phyloP scores from a whole-genome alignment of 352 stramenopile species.

The Phytophthora hybrid region DNA sequence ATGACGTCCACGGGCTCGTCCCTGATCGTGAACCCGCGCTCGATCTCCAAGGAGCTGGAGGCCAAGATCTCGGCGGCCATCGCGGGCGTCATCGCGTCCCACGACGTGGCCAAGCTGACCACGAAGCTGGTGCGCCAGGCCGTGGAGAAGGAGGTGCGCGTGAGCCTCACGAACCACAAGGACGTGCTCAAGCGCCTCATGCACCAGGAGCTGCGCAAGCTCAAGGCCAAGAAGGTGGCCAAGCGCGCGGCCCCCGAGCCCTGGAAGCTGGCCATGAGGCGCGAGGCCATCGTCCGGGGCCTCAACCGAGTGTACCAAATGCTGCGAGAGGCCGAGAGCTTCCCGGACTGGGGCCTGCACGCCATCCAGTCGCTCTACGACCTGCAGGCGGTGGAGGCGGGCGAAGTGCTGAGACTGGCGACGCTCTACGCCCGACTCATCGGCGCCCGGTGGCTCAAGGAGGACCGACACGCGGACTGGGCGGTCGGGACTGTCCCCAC shows the following conservation, averaged over 20 bases:
- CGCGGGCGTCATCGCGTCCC: constrained; percentile 65
- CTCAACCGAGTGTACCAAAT: constrained; percentile 54
- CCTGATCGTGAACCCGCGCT: constrained; percentile 75
- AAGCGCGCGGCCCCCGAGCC: constrained; percentile 61
- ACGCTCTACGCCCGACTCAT: constrained; percentile 70
- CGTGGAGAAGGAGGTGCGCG: constrained; percentile 87
- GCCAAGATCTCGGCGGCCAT: constrained; percentile 80
- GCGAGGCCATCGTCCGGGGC: constrained; percentile 53
- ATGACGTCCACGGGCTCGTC: constrained; percentile 78
- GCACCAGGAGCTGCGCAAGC: constrained; percentile 83
- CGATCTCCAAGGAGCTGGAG: constrained; percentile 87
- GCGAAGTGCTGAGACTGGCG: constrained; percentile 51
- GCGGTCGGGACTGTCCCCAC: constrained; percentile 44
- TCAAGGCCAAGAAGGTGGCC: constrained; percentile 79
- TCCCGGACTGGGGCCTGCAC: constrained; percentile 53
- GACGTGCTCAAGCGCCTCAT: constrained; percentile 90
- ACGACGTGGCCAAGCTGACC: constrained; percentile 73
- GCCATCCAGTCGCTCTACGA: constrained; percentile 75
- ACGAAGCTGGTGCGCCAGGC: constrained; percentile 86
- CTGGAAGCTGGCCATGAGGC: constrained; percentile 66
- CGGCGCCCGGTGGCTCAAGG: constrained; percentile 60
- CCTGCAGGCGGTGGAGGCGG: constrained; percentile 62
- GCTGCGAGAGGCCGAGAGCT: constrained; percentile 31
- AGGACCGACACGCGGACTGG: constrained; percentile 59
- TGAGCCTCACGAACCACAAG: constrained; percentile 90